These are phyloP conservation scores for Bauhinia variegata DNA, from an alignment of 306 rosid species.

Conservation along the genomic window DNA sequence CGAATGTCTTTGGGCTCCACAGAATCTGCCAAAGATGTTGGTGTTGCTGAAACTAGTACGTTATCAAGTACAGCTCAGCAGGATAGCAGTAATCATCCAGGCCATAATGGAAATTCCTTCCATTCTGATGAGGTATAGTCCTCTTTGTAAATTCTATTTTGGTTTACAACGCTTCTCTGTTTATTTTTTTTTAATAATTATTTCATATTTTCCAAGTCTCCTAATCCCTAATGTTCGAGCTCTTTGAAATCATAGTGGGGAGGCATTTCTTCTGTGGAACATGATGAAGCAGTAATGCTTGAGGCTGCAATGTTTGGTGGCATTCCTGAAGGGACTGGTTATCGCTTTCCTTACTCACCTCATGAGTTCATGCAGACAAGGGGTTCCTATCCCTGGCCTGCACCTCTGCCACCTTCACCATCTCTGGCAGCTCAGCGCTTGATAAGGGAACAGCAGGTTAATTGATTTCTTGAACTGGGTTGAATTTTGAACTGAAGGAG, in stretches of 20 bases:
- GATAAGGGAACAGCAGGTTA: slow-evolving; percentile 96
- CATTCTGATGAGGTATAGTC: slow-evolving; percentile 70
- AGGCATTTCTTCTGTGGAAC: slow-evolving; percentile 90
- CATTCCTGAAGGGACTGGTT: slow-evolving; percentile 75
- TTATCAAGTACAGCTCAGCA: slow-evolving; percentile 56
- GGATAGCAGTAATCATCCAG: slow-evolving; percentile 41
- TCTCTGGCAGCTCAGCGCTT: slow-evolving; percentile 79
- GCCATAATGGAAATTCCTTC: slow-evolving; percentile 50
- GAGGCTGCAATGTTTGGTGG: slow-evolving; percentile 99
- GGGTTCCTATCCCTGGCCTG: slow-evolving; percentile 45
- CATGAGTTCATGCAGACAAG: slow-evolving; percentile 61
- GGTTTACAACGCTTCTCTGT: slow-evolving; percentile 10
- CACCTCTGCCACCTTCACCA: slow-evolving; percentile 85
- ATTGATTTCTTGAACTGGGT: slow-evolving; percentile 23
- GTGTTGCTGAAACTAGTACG: slow-evolving; percentile 46
- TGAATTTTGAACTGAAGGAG: slow-evolving; percentile 16
- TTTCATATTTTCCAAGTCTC: slow-evolving; percentile 20
- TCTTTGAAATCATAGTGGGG: slow-evolving; percentile 75
- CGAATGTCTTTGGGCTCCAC: slow-evolving; percentile 45
- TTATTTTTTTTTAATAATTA: slow-evolving; percentile 7
- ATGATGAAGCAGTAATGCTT: slow-evolving; percentile 94
- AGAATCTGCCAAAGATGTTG: slow-evolving; percentile 57
- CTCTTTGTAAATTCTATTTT: slow-evolving; percentile 29
- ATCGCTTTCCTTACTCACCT: slow-evolving; percentile 67
- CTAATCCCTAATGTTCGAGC: slow-evolving; percentile 24